Conservation (phyloP, 441 rosid species). For the Kokia cookei region DNA sequence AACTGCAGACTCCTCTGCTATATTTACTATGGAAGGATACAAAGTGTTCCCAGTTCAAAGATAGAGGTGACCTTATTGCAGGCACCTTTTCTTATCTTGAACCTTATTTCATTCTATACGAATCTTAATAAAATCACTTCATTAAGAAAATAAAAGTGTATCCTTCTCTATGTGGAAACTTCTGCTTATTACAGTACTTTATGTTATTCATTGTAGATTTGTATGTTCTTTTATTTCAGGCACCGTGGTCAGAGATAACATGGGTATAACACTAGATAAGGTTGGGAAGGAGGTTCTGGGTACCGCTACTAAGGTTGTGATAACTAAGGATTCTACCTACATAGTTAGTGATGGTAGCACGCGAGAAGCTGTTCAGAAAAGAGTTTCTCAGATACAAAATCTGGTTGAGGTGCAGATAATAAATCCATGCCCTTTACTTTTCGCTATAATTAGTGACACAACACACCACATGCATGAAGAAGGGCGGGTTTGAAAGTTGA, state of each 20-base stretch:
- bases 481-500: background rate
- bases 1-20: background rate
- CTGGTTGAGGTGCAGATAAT: conserved; percentile 57
- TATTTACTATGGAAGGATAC: background rate
- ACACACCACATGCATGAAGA: background rate
- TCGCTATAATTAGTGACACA: background rate
- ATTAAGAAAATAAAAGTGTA: background rate
- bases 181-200: background rate
- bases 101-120: too few relatives aligned
- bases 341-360: conserved; percentile 74
- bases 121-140: too few relatives aligned
- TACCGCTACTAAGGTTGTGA: conserved; percentile 54
- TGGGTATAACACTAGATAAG: conserved; percentile 61
- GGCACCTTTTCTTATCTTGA: too few relatives aligned
- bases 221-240: conserved; percentile 33
- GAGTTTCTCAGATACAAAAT: conserved; percentile 63
- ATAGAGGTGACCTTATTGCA: too few relatives aligned
- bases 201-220: background rate
- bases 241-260: conserved; percentile 83
- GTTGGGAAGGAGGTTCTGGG: conserved; percentile 81
- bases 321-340: conserved; percentile 74
- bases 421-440: background rate
- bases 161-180: background rate
- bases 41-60: too few relatives aligned
- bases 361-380: conserved; percentile 54